These are phyloP conservation scores for Aspergillus wentii DNA, from an alignment of 495 filamentous ascomycete genomes.

Conservation along the genomic window DNA sequence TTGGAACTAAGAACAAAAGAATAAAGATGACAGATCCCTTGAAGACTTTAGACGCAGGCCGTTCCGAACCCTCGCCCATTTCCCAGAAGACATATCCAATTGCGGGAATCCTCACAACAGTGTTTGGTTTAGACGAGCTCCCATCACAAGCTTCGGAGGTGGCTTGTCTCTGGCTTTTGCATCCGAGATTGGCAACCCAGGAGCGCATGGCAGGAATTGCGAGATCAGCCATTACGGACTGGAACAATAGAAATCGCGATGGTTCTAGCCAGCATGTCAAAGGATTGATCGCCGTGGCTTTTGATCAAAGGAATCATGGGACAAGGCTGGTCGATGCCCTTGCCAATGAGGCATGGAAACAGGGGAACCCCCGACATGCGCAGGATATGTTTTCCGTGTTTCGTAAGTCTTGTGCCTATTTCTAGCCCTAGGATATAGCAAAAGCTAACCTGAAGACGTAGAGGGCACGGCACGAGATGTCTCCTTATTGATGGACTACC, in stretches of 20 bases:
- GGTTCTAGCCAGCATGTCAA: slow-evolving; percentile 16
- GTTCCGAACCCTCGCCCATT: slow-evolving; percentile 34
- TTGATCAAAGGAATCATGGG: slow-evolving; percentile 91
- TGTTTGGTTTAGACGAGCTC: slow-evolving; percentile 78
- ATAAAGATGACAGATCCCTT: slow-evolving; percentile 34
- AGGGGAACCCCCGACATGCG: slow-evolving; percentile 78
- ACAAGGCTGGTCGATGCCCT: slow-evolving; percentile 52
- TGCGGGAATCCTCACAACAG: slow-evolving; percentile 67
- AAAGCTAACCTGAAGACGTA: slow-evolving; percentile 13
- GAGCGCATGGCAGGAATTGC: slow-evolving; percentile 65
- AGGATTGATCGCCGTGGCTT: slow-evolving; percentile 72
- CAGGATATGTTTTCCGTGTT: slow-evolving; percentile 78
- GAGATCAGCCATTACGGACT: slow-evolving; percentile 48
- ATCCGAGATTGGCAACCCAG: slow-evolving; percentile 66
- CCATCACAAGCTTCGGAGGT: slow-evolving; percentile 41
- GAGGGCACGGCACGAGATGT: slow-evolving; percentile 75
- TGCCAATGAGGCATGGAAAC: slow-evolving; percentile 69
- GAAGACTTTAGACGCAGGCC: slow-evolving; percentile 22
- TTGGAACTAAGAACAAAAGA: not conserved
- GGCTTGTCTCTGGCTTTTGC: slow-evolving; percentile 81
- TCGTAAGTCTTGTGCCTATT: slow-evolving; percentile 30
- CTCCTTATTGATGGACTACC: slow-evolving; percentile 62
- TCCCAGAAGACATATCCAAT: slow-evolving; percentile 61
- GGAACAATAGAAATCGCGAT: slow-evolving; percentile 41
- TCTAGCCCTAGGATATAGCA: not conserved